Conservation (phyloP, 495 filamentous ascomycete genomes). For the Hypoxylon fuscum region DNA sequence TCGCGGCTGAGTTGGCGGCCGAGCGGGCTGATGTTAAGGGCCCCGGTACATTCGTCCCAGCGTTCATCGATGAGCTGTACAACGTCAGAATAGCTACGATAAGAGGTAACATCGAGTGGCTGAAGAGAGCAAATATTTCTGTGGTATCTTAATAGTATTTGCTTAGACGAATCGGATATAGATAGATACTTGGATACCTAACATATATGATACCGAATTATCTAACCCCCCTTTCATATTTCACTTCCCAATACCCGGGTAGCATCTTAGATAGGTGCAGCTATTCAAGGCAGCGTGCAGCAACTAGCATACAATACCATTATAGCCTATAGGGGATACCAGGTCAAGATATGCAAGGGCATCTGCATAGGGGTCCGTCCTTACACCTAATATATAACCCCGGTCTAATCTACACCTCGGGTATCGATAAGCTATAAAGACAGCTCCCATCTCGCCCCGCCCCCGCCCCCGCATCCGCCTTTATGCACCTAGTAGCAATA, state of each 20-base stretch:
- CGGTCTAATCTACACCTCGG: not conserved
- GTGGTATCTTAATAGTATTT: conserved; percentile 39
- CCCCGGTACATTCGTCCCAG: conserved; percentile 88
- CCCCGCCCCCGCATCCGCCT: conserved; percentile 24
- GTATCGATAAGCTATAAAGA: conserved; percentile 9
- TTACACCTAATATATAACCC: too few species aligned
- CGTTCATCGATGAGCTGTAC: conserved; percentile 78
- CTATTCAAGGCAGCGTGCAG: too few species aligned
- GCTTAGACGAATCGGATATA: not conserved
- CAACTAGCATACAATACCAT: too few species aligned
- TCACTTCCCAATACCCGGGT: too few species aligned
- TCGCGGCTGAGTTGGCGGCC: conserved; percentile 82
- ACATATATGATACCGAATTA: not conserved
- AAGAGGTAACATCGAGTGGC: conserved; percentile 61
- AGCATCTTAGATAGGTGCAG: too few species aligned
- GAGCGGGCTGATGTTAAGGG: conserved; percentile 70
- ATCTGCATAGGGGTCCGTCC: too few species aligned
- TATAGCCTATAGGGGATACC: too few species aligned
- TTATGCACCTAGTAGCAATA: not conserved
- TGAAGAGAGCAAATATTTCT: conserved; percentile 63
- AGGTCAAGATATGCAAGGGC: too few species aligned
- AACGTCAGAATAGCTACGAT: conserved; percentile 59
- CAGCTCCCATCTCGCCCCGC: not conserved
- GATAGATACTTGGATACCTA: not conserved
- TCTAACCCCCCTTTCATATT: not conserved